Evolutionary conservation across 306 rosid species (phyloP).

Genomic region (Cucurbita ficifolia): DNA sequence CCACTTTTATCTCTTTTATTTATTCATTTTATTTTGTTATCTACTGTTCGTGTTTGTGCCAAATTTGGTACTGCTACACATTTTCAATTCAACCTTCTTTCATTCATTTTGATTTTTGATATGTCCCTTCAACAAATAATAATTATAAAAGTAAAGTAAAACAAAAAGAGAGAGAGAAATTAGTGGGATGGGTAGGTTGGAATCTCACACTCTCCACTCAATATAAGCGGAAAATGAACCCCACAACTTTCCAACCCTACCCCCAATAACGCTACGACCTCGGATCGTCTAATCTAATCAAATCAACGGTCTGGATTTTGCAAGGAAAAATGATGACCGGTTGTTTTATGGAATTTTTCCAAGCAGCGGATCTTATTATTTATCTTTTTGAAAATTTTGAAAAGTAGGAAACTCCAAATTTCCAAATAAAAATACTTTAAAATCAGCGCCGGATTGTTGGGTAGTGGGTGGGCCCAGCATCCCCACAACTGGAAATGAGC

Average conservation of each 20-base stretch:
- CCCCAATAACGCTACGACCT: neutral
- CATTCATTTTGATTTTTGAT: no score
- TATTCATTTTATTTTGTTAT: neutral
- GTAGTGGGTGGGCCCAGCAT: neutral
- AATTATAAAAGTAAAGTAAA: no score
- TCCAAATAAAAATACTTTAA: neutral
- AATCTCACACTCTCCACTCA: neutral
- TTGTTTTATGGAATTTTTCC: no score
- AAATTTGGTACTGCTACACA: neutral
- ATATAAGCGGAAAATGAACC: neutral
- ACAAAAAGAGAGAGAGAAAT: no score
- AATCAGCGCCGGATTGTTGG: constrained; percentile 6
- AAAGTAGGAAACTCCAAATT: no score
- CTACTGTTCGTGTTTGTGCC: no score
- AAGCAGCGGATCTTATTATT: no score
- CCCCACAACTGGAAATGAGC: neutral
- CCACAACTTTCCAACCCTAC: neutral
- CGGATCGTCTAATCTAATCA: neutral
- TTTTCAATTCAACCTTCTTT: no score
- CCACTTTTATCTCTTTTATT: neutral
- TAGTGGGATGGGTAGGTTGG: neutral
- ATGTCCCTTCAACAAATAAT: no score
- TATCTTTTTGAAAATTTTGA: no score
- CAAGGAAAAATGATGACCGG: neutral
- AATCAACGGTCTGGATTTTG: neutral